Conservation (phyloP, 164 flowering plant species). For the Brasenia schreberi region DNA sequence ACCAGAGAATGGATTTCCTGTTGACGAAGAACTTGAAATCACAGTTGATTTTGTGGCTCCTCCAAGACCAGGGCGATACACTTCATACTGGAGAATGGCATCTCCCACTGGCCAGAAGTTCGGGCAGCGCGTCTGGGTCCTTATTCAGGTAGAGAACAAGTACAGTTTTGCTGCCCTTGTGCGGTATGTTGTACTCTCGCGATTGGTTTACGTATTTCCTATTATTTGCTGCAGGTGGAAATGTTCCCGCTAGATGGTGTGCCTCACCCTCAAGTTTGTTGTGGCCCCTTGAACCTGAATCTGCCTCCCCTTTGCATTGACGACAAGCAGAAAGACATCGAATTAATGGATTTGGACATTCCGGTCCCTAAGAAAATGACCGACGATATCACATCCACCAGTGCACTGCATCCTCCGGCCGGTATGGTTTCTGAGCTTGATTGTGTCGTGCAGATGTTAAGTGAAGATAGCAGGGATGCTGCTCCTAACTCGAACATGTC, state of each 20-base stretch:
- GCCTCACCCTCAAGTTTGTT: slow-evolving; percentile 3
- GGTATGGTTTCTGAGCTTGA: slow-evolving; percentile 11
- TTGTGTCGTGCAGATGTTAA: slow-evolving; percentile 23
- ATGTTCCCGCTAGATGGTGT: slow-evolving; percentile 15
- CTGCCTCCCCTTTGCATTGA: slow-evolving; percentile 26
- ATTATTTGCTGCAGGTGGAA: slow-evolving; percentile 13
- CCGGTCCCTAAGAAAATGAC: background rate
- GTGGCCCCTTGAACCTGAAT: slow-evolving; percentile 40
- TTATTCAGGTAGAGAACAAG: slow-evolving; percentile 43
- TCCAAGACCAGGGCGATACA: slow-evolving; percentile 53
- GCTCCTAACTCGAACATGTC: background rate
- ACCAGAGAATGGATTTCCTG: slow-evolving; percentile 31
- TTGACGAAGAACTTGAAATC: slow-evolving; percentile 43
- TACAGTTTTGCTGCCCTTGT: background rate
- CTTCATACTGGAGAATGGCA: slow-evolving; percentile 88
- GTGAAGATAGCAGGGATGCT: slow-evolving; percentile 17
- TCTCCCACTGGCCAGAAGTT: slow-evolving; percentile 51
- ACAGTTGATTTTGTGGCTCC: slow-evolving; percentile 82
- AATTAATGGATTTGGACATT: background rate
- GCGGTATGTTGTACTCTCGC: background rate
- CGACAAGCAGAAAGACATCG: background rate
- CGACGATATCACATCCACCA: too few species aligned
- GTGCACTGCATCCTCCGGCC: too few species aligned
- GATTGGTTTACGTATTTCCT: background rate
- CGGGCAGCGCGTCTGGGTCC: slow-evolving; percentile 93